Percentiles rank a stretch among this genome's conserved stretches.
phyloP scores from a whole-genome alignment of 2,329 filamentous ascomycete genomes.

The Thermothelomyces thermophilus region DNA sequence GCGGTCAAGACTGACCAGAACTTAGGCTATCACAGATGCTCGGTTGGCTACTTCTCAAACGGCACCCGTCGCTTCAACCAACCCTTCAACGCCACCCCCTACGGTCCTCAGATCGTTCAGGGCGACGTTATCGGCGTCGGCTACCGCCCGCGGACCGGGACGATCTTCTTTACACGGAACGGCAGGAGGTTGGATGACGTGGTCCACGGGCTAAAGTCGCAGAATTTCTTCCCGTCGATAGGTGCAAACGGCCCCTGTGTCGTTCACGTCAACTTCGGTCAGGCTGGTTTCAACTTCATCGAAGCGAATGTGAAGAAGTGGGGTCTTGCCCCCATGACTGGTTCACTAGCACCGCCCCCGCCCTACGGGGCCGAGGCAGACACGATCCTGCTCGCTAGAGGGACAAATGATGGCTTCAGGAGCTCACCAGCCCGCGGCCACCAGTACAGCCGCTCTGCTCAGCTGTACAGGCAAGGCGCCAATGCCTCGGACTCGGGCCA shows the following conservation, averaged over 20 bases:
- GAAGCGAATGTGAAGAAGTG: conserved; percentile 99
- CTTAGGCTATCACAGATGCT: conserved; percentile 83
- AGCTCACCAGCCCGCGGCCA: conserved; percentile 35
- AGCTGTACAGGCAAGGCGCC: conserved; percentile 35
- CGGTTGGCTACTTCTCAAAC: conserved; percentile 82
- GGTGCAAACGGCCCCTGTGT: conserved; percentile 89
- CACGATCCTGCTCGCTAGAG: conserved; percentile 87
- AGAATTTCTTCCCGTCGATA: conserved; percentile 97
- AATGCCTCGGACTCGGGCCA: conserved; percentile 55
- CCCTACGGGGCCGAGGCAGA: conserved; percentile 97
- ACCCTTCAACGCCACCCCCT: conserved; percentile 72
- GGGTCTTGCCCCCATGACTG: conserved; percentile 93
- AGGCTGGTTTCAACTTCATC: conserved; percentile 97
- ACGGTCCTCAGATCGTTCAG: conserved; percentile 80
- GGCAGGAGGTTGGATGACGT: conserved; percentile 96
- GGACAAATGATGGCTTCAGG: conserved; percentile 55
- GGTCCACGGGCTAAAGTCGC: conserved; percentile 82
- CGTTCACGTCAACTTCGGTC: conserved; percentile 95
- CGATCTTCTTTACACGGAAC: conserved; percentile 96
- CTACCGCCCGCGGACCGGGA: conserved; percentile 88
- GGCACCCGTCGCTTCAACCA: conserved; percentile 88
- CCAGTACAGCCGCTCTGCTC: conserved; percentile 43
- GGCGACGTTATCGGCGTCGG: conserved; percentile 95
- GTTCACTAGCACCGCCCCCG: conserved; percentile 87
- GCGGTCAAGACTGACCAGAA: conserved; percentile 7